Base-by-base conservation (phyloP, 2,329 filamentous ascomycete genomes). In the Sporothrix globosa region DNA sequence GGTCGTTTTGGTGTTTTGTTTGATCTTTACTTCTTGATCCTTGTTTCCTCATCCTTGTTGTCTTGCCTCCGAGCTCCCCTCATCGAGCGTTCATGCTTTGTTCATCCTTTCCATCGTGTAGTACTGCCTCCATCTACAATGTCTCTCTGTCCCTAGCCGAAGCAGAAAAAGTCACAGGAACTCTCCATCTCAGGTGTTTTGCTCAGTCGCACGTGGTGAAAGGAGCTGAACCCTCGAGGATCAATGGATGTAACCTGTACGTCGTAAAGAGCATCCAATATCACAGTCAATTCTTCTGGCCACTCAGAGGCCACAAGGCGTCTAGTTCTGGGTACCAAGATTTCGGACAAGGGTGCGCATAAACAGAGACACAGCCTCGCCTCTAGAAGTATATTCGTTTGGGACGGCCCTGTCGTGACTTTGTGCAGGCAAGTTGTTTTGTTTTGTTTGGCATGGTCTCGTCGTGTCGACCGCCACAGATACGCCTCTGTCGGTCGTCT, bases 341-440 rank as follows among this genome's bases (percentile, higher is more conserved):
- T 6, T 44, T 13, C 5, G 30, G 56, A 41, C 56, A 60, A 21
- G 10, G 41, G 17, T 17, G 30, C 14, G 21, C 56, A 34, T 10
- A 9, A 34, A 41, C 56, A 60, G 56, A 30, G 30, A 19, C 39
- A 63, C 39, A 24, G 58, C 58, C 44, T 63, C 13, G 58, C 34
- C 39, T 61, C n/a, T 34, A 21, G 9, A 21, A 14, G 21, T 61
- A n/a, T 5, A 21, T 11, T 41, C 56, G 34, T 24, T 44, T 10
- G 19, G n/a, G 11, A 13, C 14, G 44, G 13, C 17, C 14, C 11
- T 48, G 52, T 17, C 19, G 21, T 27, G 52, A 21, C 17, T 54
- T 30, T 17, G 52, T 54, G 27, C 14, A 56, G 52, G 34, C 34
- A 34, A 9, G 7, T 34, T 34, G 3, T 34, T 34, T 34, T n/a